Percentiles rank a stretch among this genome's conserved stretches.
Conservation (phyloP, 495 filamentous ascomycete species). For the Arthonia radiata region DNA sequence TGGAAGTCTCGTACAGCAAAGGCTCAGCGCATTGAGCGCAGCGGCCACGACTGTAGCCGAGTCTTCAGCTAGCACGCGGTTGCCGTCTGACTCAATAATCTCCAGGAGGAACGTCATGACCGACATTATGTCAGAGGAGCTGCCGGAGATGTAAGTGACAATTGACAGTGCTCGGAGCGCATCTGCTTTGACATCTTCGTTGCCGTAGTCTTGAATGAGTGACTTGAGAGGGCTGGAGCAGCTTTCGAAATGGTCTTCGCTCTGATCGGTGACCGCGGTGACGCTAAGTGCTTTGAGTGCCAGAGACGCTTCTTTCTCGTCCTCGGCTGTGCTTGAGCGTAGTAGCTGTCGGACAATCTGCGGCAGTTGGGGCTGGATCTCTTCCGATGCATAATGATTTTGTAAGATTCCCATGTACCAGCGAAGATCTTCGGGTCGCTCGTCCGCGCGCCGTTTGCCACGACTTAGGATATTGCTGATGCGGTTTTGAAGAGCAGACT, state of each 20-base stretch:
- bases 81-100: conserved; percentile 66
- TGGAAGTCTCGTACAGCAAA: conserved; percentile 58
- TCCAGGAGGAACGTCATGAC: conserved; percentile 69
- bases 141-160: conserved; percentile 57
- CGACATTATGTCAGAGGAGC: conserved; percentile 38
- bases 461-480: too few relatives aligned
- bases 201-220: conserved; percentile 43
- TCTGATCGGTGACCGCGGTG: conserved; percentile 46
- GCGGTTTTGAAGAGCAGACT: too few relatives aligned
- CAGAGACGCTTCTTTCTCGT: conserved; percentile 42
- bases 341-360: conserved; percentile 51
- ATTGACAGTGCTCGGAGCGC: conserved; percentile 54
- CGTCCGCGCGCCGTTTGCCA: too few relatives aligned
- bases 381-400: conserved; percentile 43
- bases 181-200: conserved; percentile 36
- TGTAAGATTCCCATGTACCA: conserved; percentile 54
- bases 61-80: conserved; percentile 47
- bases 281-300: conserved; percentile 52
- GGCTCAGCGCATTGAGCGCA: conserved; percentile 71
- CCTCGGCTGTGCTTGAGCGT: conserved; percentile 45
- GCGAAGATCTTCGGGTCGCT: too few relatives aligned
- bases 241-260: conserved; percentile 42
- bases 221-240: conserved; percentile 39
- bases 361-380: conserved; percentile 30
- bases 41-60: conserved; percentile 54